Conservation (phyloP, 1,284 basidiomycete genomes). For the Laetiporus sulphureus region DNA sequence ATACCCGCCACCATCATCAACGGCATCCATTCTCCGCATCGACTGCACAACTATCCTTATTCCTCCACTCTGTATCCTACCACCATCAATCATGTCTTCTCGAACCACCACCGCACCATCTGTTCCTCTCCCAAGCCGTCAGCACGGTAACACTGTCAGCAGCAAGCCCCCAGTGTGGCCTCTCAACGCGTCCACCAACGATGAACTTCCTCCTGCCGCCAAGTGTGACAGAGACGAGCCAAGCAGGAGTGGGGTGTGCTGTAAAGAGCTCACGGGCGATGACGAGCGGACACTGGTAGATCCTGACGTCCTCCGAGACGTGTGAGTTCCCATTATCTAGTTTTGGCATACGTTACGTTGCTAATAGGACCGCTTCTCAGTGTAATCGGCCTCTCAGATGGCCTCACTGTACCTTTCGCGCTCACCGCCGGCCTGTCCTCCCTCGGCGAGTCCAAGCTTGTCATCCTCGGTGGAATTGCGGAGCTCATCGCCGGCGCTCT, state of each 20-base stretch:
- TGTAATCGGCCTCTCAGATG: constrained; percentile 92
- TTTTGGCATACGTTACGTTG: neutral
- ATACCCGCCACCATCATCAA: no score
- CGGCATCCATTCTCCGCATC: no score
- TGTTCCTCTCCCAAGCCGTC: constrained; percentile 27
- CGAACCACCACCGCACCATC: constrained; percentile 19
- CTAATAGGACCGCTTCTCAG: constrained; percentile 33
- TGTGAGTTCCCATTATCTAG: constrained; percentile 46
- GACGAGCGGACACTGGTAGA: constrained; percentile 77
- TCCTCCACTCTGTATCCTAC: neutral
- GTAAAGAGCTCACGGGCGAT: constrained; percentile 72
- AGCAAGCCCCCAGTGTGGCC: constrained; percentile 58
- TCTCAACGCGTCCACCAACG: constrained; percentile 33
- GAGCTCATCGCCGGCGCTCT: constrained; percentile 95
- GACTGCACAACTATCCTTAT: no score
- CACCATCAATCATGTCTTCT: constrained; percentile 2
- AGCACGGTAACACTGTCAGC: constrained; percentile 13
- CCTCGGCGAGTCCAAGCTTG: constrained; percentile 81
- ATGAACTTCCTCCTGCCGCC: constrained; percentile 40
- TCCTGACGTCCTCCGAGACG: constrained; percentile 81
- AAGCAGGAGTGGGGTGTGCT: constrained; percentile 62
- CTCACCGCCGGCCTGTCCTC: constrained; percentile 87
- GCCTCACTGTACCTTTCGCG: constrained; percentile 92
- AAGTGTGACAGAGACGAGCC: constrained; percentile 54
- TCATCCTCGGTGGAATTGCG: constrained; percentile 87